These are phyloP conservation scores for Pythium aristosporum DNA, from an alignment of 352 stramenopile species.

Conservation along the genomic window DNA sequence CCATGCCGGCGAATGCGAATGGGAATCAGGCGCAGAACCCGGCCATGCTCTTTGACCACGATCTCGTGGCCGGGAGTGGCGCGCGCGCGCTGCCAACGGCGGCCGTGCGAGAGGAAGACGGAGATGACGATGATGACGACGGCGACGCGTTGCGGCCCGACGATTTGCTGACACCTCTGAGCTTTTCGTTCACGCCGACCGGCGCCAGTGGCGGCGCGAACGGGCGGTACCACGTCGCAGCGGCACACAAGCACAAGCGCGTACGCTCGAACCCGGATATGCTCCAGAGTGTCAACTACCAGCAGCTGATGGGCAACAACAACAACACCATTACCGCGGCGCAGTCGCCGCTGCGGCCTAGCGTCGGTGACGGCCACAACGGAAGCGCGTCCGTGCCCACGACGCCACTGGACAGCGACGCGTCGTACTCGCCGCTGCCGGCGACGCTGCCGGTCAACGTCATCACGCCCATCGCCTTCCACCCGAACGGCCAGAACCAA, in stretches of 20 bases:
- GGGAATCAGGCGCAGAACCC: not conserved
- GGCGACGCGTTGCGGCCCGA: slow-evolving; percentile 13
- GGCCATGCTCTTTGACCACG: slow-evolving; percentile 37
- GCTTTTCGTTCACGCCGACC: slow-evolving; percentile 28
- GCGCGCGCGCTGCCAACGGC: not conserved
- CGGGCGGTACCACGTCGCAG: slow-evolving; percentile 25
- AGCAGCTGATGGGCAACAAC: slow-evolving; percentile 19
- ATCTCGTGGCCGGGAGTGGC: slow-evolving; percentile 18
- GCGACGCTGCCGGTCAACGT: slow-evolving; percentile 30
- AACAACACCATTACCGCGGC: not conserved
- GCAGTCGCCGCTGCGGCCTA: slow-evolving; percentile 22
- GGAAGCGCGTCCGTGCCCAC: slow-evolving; percentile 20
- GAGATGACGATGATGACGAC: slow-evolving; percentile 17
- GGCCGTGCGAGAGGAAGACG: not conserved
- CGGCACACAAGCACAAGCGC: slow-evolving; percentile 35
- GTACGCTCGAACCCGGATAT: slow-evolving; percentile 34
- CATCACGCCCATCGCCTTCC: slow-evolving; percentile 22
- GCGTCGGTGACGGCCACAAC: slow-evolving; percentile 7
- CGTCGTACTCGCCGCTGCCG: slow-evolving; percentile 18
- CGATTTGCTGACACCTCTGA: slow-evolving; percentile 29
- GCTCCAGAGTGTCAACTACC: slow-evolving; percentile 28
- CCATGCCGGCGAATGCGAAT: not conserved
- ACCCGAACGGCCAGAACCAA: not conserved
- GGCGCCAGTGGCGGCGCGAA: not conserved
- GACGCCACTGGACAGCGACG: slow-evolving; percentile 21